A percentile compares a stretch with the other conserved stretches of the same genome.
These are phyloP conservation scores for Gyrodon lividus DNA, from an alignment of 768 basidiomycete genomes.

Conservation along the genomic window DNA sequence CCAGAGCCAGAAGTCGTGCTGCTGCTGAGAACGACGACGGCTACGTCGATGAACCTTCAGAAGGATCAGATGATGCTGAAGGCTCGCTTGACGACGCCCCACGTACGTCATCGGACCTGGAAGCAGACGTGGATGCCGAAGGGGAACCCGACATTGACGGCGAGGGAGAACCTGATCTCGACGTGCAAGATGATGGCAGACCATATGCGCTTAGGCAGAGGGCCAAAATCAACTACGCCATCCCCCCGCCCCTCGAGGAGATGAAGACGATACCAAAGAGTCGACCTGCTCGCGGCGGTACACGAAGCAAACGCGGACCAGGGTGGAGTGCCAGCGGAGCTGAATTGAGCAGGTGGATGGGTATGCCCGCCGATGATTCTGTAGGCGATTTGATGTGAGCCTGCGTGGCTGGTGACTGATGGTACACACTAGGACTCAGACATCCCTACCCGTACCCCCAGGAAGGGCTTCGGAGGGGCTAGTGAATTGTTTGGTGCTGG, in stretches of 20 bases:
- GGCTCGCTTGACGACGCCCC: conserved; percentile 58
- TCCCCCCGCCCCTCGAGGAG: conserved; percentile 80
- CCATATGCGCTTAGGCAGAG: conserved; percentile 65
- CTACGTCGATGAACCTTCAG: conserved; percentile 49
- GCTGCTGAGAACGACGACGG: conserved; percentile 48
- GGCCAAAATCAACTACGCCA: conserved; percentile 69
- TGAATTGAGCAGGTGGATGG: conserved; percentile 77
- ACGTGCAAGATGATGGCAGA: conserved; percentile 39
- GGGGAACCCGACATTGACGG: conserved; percentile 40
- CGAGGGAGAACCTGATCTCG: conserved; percentile 39
- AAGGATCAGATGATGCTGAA: conserved; percentile 52
- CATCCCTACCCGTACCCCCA: conserved; percentile 60
- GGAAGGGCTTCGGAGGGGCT: conserved; percentile 58
- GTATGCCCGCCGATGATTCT: conserved; percentile 69
- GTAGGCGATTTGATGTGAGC: conserved; percentile 34
- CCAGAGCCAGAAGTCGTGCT: conserved; percentile 26
- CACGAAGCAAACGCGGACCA: conserved; percentile 45
- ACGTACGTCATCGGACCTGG: conserved; percentile 39
- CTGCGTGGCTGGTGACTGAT: neutral
- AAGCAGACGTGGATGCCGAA: conserved; percentile 36
- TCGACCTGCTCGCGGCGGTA: conserved; percentile 42
- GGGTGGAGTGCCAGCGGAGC: conserved; percentile 82
- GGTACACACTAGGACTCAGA: conserved; percentile 63
- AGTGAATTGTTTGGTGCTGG: conserved; percentile 54
- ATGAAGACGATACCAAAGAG: conserved; percentile 39